A percentile compares a stretch with the other conserved stretches of the same genome.
Conservation (phyloP, 768 basidiomycete genomes). For the Leccinum aurantiacum region DNA sequence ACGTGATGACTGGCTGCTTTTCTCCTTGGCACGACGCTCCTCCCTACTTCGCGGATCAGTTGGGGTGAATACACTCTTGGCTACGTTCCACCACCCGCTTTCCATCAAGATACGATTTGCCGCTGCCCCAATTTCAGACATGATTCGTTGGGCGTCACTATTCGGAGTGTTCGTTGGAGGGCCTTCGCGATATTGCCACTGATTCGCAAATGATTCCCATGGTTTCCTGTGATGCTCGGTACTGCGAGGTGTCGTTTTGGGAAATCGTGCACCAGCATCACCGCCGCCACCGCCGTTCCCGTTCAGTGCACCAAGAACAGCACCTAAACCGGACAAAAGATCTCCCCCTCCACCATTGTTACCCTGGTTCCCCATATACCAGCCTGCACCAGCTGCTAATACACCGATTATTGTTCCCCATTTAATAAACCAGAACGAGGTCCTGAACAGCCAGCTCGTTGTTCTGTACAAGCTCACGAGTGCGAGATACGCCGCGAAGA, state of each 20-base stretch:
- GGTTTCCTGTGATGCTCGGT: conserved; percentile 41
- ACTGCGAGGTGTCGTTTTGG: conserved; percentile 17
- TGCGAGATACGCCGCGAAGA: conserved; percentile 73
- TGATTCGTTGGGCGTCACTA: conserved; percentile 44
- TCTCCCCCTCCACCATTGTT: conserved; percentile 34
- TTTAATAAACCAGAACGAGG: conserved; percentile 68
- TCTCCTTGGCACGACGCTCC: conserved; percentile 10
- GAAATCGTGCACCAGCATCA: conserved; percentile 26
- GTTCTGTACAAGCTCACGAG: conserved; percentile 79
- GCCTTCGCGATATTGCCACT: conserved; percentile 52
- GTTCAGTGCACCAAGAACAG: conserved; percentile 43
- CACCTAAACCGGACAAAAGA: conserved; percentile 40
- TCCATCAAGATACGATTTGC: conserved; percentile 34
- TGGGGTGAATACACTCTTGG: conserved; percentile 30
- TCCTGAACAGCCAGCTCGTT: conserved; percentile 70
- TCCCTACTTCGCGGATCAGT: conserved; percentile 8
- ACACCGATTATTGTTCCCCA: conserved; percentile 66
- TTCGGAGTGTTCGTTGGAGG: conserved; percentile 24
- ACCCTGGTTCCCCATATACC: conserved; percentile 47
- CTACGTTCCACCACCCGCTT: conserved; percentile 40
- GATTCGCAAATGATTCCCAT: conserved; percentile 66
- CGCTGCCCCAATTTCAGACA: conserved; percentile 43
- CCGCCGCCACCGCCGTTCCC: conserved; percentile 35
- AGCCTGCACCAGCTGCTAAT: conserved; percentile 54
- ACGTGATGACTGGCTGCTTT: conserved; percentile 13